Base-by-base conservation (phyloP, 495 filamentous ascomycete genomes). In the Halenospora varia region DNA sequence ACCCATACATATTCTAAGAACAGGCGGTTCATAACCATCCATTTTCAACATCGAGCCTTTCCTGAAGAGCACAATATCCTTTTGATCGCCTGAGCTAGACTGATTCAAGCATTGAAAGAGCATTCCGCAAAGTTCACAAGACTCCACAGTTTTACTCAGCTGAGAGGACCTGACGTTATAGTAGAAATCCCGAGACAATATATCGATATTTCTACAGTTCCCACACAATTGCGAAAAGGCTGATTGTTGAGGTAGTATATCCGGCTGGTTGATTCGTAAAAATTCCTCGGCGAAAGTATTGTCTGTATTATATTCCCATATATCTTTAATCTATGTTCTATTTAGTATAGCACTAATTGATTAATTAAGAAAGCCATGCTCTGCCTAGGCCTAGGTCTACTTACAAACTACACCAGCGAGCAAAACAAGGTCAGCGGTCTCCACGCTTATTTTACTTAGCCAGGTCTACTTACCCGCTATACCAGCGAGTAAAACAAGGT, bases 1-100 rank as follows among this genome's bases (percentile, higher is more conserved):
- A 47, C n/a, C 20, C 10, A 23, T 23, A 47, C 44, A 47, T 47
- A 47, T 47, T 47, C 44, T 47, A 47, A 47, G 44, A 47, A 47
- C 20, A 23, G 44, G 44, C 44, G 44, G 44, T 18, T 23, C 44
- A 47, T 47, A 9, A 47, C n/a, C 17, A 4, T 47, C n/a, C n/a
- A 47, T 47, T 47, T 18, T 23, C n/a, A 47, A 47, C 20, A 23
- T 23, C 20, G 44, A 47, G 44, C 44, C 44, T 6, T 18, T n/a
- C 17, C 44, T 47, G 17, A 6, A 47, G 44, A 47, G n/a, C 44
- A 6, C 44, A 47, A 47, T 47, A 17, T 17, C 44, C 9, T 47
- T 47, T 47, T 47, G n/a, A 47, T 23, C 44, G 44, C n/a, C 17
- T 23, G 44, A 6, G 17, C 44, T 23, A 47, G n/a, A 17, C 20